These are phyloP conservation scores for Triangularia setosa DNA, from an alignment of 2,329 filamentous ascomycete species.

Conservation along the genomic window DNA sequence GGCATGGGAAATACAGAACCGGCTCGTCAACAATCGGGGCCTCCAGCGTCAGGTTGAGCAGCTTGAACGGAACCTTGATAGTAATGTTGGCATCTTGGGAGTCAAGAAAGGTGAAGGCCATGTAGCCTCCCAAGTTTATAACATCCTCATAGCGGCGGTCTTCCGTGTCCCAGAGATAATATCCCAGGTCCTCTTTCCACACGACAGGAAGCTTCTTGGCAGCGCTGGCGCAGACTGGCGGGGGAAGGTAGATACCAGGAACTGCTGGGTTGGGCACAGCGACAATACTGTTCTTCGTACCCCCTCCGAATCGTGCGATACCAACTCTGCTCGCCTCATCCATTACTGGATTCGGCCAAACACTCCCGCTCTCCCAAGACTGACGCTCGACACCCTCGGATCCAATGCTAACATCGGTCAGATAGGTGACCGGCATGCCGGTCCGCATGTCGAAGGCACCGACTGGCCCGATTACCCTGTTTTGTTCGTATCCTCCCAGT, in stretches of 20 bases:
- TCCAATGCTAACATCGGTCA: conserved; percentile 23
- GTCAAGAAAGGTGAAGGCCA: conserved; percentile 37
- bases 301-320: background rate
- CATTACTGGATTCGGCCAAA: background rate
- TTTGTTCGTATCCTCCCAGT: conserved; percentile 35
- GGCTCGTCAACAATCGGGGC: conserved; percentile 26
- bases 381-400: conserved; percentile 22
- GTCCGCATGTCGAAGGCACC: conserved; percentile 23
- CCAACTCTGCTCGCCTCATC: background rate
- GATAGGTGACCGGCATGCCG: conserved; percentile 15
- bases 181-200: conserved; percentile 32
- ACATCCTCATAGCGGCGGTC: conserved; percentile 30
- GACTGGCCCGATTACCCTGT: conserved; percentile 28
- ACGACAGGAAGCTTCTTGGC: conserved; percentile 36
- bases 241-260: conserved; percentile 39
- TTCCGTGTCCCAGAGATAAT: conserved; percentile 40
- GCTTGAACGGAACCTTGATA: conserved; percentile 41
- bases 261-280: conserved; percentile 24
- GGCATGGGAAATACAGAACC: conserved; percentile 23
- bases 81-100: conserved; percentile 33
- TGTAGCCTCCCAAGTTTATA: conserved; percentile 39
- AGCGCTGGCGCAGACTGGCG: conserved; percentile 37
- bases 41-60: conserved; percentile 40
- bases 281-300: background rate
- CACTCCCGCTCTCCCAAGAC: background rate